Conservation (phyloP, 176 grass and related monocot species). For the Rhynchospora tenuis region DNA sequence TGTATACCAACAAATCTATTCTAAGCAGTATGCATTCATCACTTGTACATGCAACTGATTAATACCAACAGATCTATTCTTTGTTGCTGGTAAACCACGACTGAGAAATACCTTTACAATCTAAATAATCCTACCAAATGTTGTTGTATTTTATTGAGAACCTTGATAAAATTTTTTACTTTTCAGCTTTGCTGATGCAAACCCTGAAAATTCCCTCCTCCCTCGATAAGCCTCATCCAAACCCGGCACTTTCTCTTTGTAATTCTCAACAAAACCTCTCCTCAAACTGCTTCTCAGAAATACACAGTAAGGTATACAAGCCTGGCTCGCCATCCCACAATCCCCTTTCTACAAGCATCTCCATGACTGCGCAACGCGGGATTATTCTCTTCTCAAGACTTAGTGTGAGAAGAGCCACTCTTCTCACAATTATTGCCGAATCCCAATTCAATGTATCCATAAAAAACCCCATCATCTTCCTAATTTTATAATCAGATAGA, state of each 20-base stretch:
- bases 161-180: not conserved
- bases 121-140: not conserved
- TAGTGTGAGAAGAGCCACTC: constrained; percentile 1
- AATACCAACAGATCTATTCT: not conserved
- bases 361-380: constrained; percentile 26
- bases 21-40: no score
- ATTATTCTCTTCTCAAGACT: constrained; percentile 29
- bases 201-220: not conserved
- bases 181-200: not conserved
- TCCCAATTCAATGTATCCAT: constrained; percentile 25
- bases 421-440: not conserved
- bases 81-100: not conserved
- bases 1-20: no score
- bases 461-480: constrained; percentile 12
- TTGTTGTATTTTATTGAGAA: no score
- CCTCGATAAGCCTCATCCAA: constrained; percentile 12
- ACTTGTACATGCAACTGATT: no score
- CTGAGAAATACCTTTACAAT: no score
- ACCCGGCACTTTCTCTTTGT: not conserved
- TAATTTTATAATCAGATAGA: constrained; percentile 12
- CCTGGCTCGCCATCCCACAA: not conserved
- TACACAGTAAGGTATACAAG: not conserved
- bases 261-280: constrained; percentile 12
- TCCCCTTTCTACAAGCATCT: not conserved
- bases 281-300: constrained; percentile 1